Base-by-base conservation (phyloP, 371 early-diverging fungal genomes). In the Mucor plumbeus region DNA sequence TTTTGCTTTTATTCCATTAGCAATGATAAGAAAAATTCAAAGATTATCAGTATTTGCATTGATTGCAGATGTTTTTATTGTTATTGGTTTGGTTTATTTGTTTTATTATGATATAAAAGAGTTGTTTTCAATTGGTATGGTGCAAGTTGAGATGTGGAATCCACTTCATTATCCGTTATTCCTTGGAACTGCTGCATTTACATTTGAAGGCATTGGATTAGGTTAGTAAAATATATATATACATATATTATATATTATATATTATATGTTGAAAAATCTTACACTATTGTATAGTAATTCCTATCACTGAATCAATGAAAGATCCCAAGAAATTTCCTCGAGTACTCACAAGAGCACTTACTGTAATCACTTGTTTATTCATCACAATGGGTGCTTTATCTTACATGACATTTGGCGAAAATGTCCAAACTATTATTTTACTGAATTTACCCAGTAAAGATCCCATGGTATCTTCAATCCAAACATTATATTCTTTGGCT, bases 181-280 rank as follows among this genome's bases (percentile, higher is more conserved):
- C 73, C 85, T 95, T 60, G 95, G 95, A 34, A 94, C 95, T n/a
- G 91, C 94, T 69, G 88, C 94, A 31, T 95, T 93, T 74, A 92
- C 95, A 0, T 95, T 91, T 75, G 96, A 95, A 74, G 96, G 96
- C 34, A 92, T 94, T 72, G 93, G 95, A n/a, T 70, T 95, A 43
- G 89, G 86, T 78, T 83, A 61, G 61, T 40, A 0, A n/a, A n/a
- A n/a, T n/a, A n/a, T n/a, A n/a, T n/a, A n/a, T n/a, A n/a, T n/a
- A n/a, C n/a, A n/a, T n/a, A n/a, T n/a, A n/a, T n/a, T n/a, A n/a
- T n/a, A n/a, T n/a, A n/a, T n/a, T n/a, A n/a, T n/a, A n/a, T n/a
- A n/a, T n/a, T n/a, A n/a, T 6, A 17, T 7, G 34, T 9, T 26
- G 26, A 26, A 3, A 11, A 10, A 39, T 15, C 62, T 61, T 43